Base-by-base conservation (phyloP, 2,329 filamentous ascomycete genomes). In the Stagonosporopsis rhizophila region DNA sequence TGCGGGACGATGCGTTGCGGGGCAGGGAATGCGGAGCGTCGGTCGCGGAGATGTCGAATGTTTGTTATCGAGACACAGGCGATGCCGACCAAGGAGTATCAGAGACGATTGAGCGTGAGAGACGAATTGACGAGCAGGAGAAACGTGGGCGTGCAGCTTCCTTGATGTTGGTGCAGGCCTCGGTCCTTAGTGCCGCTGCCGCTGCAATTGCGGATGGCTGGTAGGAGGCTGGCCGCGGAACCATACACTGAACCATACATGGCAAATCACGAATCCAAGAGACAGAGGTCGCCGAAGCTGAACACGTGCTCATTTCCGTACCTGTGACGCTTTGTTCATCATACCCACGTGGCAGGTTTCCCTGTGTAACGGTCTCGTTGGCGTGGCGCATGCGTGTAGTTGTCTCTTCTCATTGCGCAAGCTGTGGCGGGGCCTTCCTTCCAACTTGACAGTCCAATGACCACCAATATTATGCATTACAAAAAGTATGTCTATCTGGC, bases 141-240 rank as follows among this genome's bases (percentile, higher is more conserved):
- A 46, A 52, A 46, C 38, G 48, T 42, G n/a, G 32, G 40, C 23
- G 37, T 27, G 32, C 32, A 56, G 17, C 14, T 52, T 44, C 34
- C 42, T 30, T 56, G 32, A 40, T 41, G 37, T 52, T 42, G 37
- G 20, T 38, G 47, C 47, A 56, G 38, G 42, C 32, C 20, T 39
- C 30, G 44, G 47, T 38, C 38, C 28, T 35, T 51, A 56, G 53
- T 56, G 47, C 42, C 46, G 53, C 52, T 56, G 47, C 42, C 46
- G 53, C 53, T 51, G 42, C 46, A 48, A 47, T 56, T 52, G 27
- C n/a, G 19, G 53, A 56, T 52, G 53, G 53, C 53, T 56, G 53
- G 51, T 32, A 47, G 27, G 53, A 56, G 53, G 53, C 47, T 56
- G 53, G 53, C 53, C 47, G 47, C 53, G 47, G 47, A 34, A 47